Conservation (phyloP, 2,329 filamentous ascomycete genomes). For the Arthrobotrys conoides region DNA sequence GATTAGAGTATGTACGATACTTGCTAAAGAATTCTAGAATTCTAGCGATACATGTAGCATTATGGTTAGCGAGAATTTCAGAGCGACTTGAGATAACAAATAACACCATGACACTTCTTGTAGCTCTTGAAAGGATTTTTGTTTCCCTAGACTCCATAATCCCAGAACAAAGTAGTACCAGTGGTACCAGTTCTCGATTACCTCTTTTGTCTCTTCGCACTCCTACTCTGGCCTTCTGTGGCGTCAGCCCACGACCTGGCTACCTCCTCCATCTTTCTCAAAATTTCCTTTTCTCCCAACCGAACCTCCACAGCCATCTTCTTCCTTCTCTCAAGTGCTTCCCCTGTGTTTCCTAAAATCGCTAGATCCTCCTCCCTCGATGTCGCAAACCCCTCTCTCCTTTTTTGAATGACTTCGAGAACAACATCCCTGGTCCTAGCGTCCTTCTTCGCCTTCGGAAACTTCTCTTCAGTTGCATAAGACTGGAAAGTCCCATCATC, state of each 20-base stretch:
- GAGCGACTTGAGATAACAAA: constrained; percentile 5
- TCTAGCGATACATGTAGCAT: constrained; percentile 9
- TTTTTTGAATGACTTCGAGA: constrained; percentile 65
- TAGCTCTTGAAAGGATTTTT: neutral
- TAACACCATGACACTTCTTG: neutral
- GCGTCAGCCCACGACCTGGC: constrained; percentile 36
- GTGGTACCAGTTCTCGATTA: neutral
- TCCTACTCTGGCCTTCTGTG: neutral
- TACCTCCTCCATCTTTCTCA: constrained; percentile 66
- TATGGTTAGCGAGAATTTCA: constrained; percentile 4
- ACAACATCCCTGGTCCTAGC: constrained; percentile 64
- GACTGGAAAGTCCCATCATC: constrained; percentile 49
- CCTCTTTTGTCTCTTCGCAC: constrained; percentile 28
- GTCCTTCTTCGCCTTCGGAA: constrained; percentile 58
- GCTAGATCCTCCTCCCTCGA: constrained; percentile 34
- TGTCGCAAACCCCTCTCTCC: constrained; percentile 62
- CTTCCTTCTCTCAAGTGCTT: constrained; percentile 65
- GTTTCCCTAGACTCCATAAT: neutral
- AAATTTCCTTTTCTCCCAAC: constrained; percentile 79
- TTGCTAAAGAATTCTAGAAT: neutral
- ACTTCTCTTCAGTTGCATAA: constrained; percentile 40
- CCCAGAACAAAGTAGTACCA: neutral
- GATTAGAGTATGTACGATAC: constrained; percentile 8
- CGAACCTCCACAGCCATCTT: constrained; percentile 78
- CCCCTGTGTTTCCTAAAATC: constrained; percentile 50